Conservation (phyloP, 805 yeast genomes). For the Monosporozyma unispora region DNA sequence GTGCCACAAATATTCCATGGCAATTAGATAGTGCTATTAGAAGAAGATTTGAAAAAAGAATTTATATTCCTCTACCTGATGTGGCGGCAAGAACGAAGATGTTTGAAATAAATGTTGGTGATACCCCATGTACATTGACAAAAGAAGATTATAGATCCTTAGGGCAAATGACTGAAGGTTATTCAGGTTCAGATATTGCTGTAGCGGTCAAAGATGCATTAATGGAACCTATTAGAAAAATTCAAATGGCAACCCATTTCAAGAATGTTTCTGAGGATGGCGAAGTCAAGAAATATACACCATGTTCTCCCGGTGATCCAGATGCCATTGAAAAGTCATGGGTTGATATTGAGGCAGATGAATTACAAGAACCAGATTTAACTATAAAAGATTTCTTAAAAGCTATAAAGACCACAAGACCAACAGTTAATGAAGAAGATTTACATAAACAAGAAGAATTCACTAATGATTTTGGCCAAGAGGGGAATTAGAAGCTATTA, state of each 20-base stretch:
- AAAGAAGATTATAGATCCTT: conserved; percentile 65
- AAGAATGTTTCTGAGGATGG: conserved; percentile 42
- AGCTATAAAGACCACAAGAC: conserved; percentile 84
- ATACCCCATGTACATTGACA: conserved; percentile 72
- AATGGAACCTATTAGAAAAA: conserved; percentile 95
- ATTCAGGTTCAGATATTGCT: conserved; percentile 94
- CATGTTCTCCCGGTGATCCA: conserved; percentile 95
- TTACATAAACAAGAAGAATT: conserved; percentile 75
- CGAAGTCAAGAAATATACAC: conserved; percentile 48
- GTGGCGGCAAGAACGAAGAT: conserved; percentile 83
- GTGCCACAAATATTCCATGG: conserved; percentile 99
- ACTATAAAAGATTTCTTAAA: conserved; percentile 88
- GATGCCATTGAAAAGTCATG: conserved; percentile 85
- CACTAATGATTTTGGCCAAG: conserved; percentile 94
- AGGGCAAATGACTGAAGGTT: conserved; percentile 93
- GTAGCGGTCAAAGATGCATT: conserved; percentile 95
- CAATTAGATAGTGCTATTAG: conserved; percentile 95
- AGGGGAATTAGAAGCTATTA: conserved; percentile 45
- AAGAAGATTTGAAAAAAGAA: conserved; percentile 91
- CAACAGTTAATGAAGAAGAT: conserved; percentile 86
- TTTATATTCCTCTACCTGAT: conserved; percentile 92
- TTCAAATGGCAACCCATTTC: conserved; percentile 94
- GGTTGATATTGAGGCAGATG: conserved; percentile 86
- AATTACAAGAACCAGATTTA: conserved; percentile 80
- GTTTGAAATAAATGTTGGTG: conserved; percentile 91